Evolutionary conservation across 352 stramenopile genomes (phyloP), one percentile per base, ranked within the genome.

Genomic region (Pythium aphanidermatum): DNA sequence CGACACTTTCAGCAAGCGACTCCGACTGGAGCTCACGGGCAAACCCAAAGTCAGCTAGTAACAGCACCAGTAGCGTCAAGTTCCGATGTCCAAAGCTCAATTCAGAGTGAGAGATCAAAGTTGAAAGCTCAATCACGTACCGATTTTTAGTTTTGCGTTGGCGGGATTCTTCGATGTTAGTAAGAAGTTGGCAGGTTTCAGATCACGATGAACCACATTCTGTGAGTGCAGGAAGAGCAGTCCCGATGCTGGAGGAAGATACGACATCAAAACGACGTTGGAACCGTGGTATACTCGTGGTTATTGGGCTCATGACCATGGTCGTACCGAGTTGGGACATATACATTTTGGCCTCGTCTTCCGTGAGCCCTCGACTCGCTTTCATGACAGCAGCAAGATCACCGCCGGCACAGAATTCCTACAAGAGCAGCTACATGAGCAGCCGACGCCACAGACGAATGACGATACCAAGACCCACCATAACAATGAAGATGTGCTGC

Each of bases 331-430:
- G 47, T 46, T 90, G 78, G 10, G 72, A 83, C 75, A 91, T 72
- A 53, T 84, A 91, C 31, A 85, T 66, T n/a, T 63, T 63, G n/a
- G 75, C 69, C 30, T 88, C 70, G 8, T 75, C 68, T 39, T 86
- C 77, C 16, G 51, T 65, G 19, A 91, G 54, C 3, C 75, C 78
- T 20, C 74, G 68, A 20, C 58, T 74, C 3, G 55, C 25, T 55
- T 91, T 91, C 65, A 91, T 91, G 14, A 88, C 58, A 24, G 65
- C 60, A 6, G 78, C 70, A 53, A 91, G 66, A 39, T 91, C 78
- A 14, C 78, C 75, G 27, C 78, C 78, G 5, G 75, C 78, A 53
- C 78, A 90, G 58, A 86, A 90, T 58, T 90, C 78, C 74, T 87
- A 41, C 19, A 61, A 4, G 9, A 32, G 28, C 12, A 5, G 6